Evolutionary conservation across 1,139 yeast genomes (phyloP), one percentile per base, ranked within the genome.

Genomic region (Blastobotrys serpentis): DNA sequence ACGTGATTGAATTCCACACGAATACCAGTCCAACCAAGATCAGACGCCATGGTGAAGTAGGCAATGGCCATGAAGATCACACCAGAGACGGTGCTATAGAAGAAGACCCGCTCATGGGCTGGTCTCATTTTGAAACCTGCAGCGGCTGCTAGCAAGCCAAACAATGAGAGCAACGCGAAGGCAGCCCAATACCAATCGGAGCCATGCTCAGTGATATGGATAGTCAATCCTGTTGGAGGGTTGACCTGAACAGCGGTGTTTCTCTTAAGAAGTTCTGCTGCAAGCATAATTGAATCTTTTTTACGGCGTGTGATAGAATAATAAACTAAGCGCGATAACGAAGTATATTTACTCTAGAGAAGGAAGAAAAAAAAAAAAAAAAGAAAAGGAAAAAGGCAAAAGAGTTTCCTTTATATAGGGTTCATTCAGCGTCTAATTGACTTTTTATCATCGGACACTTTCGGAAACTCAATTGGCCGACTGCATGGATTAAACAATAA

Each of bases 121-220:
- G 70, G 72, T 42, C 75, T 69, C 17, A 52, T 36, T 41, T 68
- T 65, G 44, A 70, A 68, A 52, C 73, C 74, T 33, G 73, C 56
- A 23, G 62, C 64, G 8, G 72, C 71, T 59, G 77, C 76, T 39
- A 64, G 59, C 19, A 81, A 47, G 11, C 81, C 64, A 7, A 75
- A 62, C 2, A 75, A 49, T 11, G 74, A 73, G 60, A 81, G 78
- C 37, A 75, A 42, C 1, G 79, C 64, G 58, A 83, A 81, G 16
- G 72, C 84, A 1, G 88, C 77, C 87, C 87, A 82, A 55, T 79
- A 72, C 86, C 86, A 82, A 62, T 79, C 78, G 5, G 86, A 79
- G 58, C 88, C 88, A 56, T 78, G 80, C 10, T 61, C 54, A 16
- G 85, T 80, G 43, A 82, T 56, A 52, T 77, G 79, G 60, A 80